Base-by-base conservation (phyloP, 148 eudicot species). In the Chenopodium quinoa region DNA sequence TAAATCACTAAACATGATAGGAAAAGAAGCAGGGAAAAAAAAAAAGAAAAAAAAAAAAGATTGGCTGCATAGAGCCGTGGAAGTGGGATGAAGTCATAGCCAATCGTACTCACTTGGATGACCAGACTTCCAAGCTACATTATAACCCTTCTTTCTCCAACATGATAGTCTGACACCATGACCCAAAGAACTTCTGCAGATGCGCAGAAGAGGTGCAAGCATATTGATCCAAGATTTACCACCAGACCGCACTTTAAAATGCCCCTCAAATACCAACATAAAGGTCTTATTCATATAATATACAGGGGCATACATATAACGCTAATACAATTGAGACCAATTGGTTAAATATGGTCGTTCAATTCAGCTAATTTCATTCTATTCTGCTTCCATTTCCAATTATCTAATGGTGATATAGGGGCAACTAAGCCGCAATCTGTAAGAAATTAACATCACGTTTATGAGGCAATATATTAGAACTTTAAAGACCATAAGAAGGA, bases 361-460 rank as follows among this genome's bases (percentile, higher is more conserved):
- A 62, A 62, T 62, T 62, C 25, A 10, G 2, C 25, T 22, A 62
- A 20, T 7, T 62, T n/a, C 66, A 62, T 62, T 6, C 66, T 27
- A 23, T 20, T 62, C 25, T 62, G 2, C 66, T 62, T 62, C 66
- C 25, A n/a, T 62, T 22, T 62, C 27, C 66, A n/a, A n/a, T 62
- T 12, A 56, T 54, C 71, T 64, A 6, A 70, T 20, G 14, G 20
- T 48, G 62, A 77, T 22, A 29, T 47, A 16, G 16, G 2, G 58
- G 29, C 65, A 78, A 67, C 68, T 31, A 77, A 17, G 65, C 79
- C 79, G 32, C 79, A 63, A 29, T 27, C 34, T 37, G 79, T 50
- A 77, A 66, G 66, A 64, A 13, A 16, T 77, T 9, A 14, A 40
- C 9, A 4, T 25, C 46, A 71, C 8, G 7, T 71, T 46, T 2